Evolutionary conservation across 129 eudicot genomes (phyloP).

Genomic region (Flaveria robusta): DNA sequence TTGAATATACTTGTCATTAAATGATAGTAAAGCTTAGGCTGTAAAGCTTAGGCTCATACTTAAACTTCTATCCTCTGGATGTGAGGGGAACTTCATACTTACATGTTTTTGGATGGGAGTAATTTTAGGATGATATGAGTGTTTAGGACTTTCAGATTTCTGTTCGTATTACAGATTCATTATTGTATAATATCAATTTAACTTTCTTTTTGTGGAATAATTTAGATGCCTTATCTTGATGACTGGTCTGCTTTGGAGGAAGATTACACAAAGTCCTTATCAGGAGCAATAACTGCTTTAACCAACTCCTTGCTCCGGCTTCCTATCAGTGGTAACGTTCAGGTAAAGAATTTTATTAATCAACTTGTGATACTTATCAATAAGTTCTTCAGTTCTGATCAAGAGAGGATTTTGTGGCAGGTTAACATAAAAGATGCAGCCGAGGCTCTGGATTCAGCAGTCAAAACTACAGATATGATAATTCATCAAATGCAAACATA

Average conservation of each 20-base stretch:
- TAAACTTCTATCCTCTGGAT: not conserved
- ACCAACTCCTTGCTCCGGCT: constrained; percentile 60
- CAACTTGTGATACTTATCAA: not conserved
- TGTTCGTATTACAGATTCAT: not conserved
- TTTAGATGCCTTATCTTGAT: constrained; percentile 71
- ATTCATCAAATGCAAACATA: constrained; percentile 47
- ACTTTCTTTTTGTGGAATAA: not conserved
- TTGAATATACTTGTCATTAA: not conserved
- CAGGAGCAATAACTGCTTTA: constrained; percentile 53
- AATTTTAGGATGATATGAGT: not conserved
- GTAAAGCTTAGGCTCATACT: not conserved
- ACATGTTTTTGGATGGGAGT: too few species aligned
- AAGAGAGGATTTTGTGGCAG: constrained; percentile 34
- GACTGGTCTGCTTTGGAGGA: constrained; percentile 76
- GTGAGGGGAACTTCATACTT: not conserved
- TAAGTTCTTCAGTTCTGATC: not conserved
- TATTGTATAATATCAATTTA: not conserved
- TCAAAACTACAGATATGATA: constrained; percentile 57
- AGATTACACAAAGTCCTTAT: constrained; percentile 61
- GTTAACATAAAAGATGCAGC: constrained; percentile 56
- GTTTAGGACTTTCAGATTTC: not conserved
- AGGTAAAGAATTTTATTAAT: constrained; percentile 41
- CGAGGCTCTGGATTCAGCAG: constrained; percentile 60
- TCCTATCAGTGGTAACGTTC: constrained; percentile 65
- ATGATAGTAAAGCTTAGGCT: not conserved